phyloP scores from a whole-genome alignment of 2,329 filamentous ascomycete genomes.

The Ustulina deusta region DNA sequence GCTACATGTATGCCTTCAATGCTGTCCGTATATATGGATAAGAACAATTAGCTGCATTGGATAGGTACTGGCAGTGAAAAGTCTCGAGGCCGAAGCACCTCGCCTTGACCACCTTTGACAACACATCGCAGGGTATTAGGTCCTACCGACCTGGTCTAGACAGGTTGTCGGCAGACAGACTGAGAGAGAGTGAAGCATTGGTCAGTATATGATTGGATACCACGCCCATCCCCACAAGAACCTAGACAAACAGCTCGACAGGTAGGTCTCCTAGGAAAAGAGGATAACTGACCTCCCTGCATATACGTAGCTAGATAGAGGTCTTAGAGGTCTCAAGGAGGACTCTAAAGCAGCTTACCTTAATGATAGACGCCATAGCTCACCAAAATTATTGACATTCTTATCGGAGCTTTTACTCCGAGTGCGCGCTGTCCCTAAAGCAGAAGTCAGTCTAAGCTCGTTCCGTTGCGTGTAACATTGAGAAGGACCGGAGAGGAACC shows the following conservation, averaged over 20 bases:
- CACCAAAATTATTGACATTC: neutral
- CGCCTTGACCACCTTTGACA: neutral
- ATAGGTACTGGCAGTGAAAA: neutral
- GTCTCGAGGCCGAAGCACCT: constrained; percentile 3
- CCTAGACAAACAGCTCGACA: constrained; percentile 11
- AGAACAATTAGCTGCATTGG: neutral
- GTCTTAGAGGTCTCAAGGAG: too few relatives aligned
- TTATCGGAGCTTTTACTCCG: constrained; percentile 33
- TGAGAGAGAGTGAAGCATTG: constrained; percentile 17
- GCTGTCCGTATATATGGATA: neutral
- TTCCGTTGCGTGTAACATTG: neutral
- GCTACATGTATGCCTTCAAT: neutral
- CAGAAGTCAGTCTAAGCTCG: neutral
- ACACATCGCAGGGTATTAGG: neutral
- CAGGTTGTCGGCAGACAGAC: constrained; percentile 27
- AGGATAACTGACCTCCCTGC: neutral
- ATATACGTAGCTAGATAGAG: neutral
- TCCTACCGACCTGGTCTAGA: constrained; percentile 13
- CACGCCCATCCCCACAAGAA: constrained; percentile 18
- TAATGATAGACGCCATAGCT: constrained; percentile 18
- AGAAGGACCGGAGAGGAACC: neutral
- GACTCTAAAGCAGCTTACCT: constrained; percentile 18
- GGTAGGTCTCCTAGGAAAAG: too few relatives aligned
- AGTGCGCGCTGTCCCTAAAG: neutral
- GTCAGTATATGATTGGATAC: constrained; percentile 23